Percentiles rank a stretch among this genome's conserved stretches.
These are phyloP conservation scores for Pleurotus sapidus DNA, from an alignment of 768 basidiomycete species.

Conservation along the genomic window DNA sequence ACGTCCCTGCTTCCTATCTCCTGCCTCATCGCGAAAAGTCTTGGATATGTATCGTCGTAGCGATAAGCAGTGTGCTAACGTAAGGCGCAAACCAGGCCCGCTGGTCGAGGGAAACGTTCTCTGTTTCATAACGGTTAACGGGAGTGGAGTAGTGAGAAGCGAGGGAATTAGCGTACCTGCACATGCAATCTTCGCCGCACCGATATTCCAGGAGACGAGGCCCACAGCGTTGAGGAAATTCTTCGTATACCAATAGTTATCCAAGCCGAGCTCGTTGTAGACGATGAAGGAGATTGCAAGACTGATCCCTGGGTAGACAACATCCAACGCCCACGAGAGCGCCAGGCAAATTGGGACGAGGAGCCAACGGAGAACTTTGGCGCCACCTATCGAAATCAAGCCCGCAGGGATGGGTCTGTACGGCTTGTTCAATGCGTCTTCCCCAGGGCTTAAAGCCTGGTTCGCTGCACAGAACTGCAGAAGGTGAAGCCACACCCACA, in stretches of 20 bases:
- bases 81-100: conserved; percentile 6
- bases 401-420: conserved; percentile 43
- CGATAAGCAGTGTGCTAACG: conserved; percentile 8
- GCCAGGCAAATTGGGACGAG: conserved; percentile 16
- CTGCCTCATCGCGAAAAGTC: conserved; percentile 12
- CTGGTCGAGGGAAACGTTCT: background rate
- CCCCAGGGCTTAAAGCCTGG: conserved; percentile 36
- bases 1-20: conserved; percentile 10
- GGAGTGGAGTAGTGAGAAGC: background rate
- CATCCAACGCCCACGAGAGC: conserved; percentile 2
- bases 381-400: conserved; percentile 32
- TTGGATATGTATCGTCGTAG: conserved; percentile 11
- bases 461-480: conserved; percentile 44
- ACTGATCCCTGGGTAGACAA: conserved; percentile 1
- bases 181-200: conserved; percentile 7
- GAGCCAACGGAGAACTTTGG: conserved; percentile 33
- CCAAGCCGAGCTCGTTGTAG: conserved; percentile 10
- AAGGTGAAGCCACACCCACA: conserved; percentile 46
- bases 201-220: conserved; percentile 11
- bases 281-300: background rate
- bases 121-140: background rate
- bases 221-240: conserved; percentile 11
- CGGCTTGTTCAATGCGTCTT: conserved; percentile 43
- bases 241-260: conserved; percentile 8
- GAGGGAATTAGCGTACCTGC: background rate